These are phyloP conservation scores for Hordeum marinum DNA, from an alignment of 176 grass and related monocot genomes.

Conservation along the genomic window DNA sequence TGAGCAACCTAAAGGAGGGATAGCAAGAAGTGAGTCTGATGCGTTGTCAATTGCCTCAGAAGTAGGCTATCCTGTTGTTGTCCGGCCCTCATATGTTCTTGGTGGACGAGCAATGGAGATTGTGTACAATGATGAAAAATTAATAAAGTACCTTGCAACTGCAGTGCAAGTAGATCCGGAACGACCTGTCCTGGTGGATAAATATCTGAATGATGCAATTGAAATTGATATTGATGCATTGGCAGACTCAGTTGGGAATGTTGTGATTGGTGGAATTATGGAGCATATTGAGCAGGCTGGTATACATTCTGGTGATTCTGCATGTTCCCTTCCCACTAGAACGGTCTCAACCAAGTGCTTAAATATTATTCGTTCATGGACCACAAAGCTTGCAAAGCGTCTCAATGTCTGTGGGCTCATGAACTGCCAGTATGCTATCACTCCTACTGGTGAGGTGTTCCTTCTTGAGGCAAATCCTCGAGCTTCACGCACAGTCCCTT, in stretches of 20 bases:
- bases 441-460: slow-evolving; percentile 78
- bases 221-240: slow-evolving; percentile 98
- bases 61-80: slow-evolving; percentile 92
- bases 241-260: slow-evolving; percentile 73
- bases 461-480: slow-evolving; percentile 91
- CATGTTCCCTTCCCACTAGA: slow-evolving; percentile 95
- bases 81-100: slow-evolving; percentile 94
- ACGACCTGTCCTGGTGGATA: slow-evolving; percentile 84
- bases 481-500: slow-evolving; percentile 92
- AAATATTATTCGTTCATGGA: slow-evolving; percentile 82
- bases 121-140: slow-evolving; percentile 88
- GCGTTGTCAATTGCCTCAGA: slow-evolving; percentile 81
- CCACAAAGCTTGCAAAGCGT: slow-evolving; percentile 67
- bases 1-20: slow-evolving; percentile 90
- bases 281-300: slow-evolving; percentile 99
- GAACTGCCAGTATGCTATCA: slow-evolving; percentile 99
- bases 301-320: slow-evolving; percentile 95
- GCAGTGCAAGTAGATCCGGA: slow-evolving; percentile 98
- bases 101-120: slow-evolving; percentile 99
- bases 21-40: slow-evolving; percentile 89
- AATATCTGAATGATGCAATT: slow-evolving; percentile 86
- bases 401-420: slow-evolving; percentile 92
- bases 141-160: slow-evolving; percentile 86
- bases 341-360: slow-evolving; percentile 68
- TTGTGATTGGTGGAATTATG: slow-evolving; percentile 99